Conservation (phyloP, 140 eudicot species). For the Erigeron philadelphicus region DNA sequence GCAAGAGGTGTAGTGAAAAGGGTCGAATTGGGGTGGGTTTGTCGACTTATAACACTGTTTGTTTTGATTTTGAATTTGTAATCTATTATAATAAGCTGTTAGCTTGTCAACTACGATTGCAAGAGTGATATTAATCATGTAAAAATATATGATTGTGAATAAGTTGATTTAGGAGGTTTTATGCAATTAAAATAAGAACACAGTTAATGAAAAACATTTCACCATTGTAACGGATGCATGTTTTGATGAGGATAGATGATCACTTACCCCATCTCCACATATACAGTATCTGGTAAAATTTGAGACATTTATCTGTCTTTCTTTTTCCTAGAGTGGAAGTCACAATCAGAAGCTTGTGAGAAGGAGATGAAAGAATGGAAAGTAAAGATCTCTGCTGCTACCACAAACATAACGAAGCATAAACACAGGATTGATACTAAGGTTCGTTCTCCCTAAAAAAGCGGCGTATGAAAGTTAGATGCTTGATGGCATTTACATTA, state of each 20-base stretch:
- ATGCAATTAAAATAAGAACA: background rate
- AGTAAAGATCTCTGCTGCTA: conserved; percentile 81
- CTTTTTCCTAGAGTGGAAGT: conserved; percentile 59
- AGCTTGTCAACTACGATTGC: too few relatives aligned
- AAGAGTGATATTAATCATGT: too few relatives aligned
- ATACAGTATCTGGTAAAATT: background rate
- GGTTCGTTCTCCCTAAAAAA: conserved; percentile 35
- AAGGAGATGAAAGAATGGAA: conserved; percentile 71
- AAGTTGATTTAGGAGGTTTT: too few relatives aligned
- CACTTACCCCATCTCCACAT: background rate
- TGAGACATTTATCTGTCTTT: background rate
- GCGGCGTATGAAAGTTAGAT: background rate
- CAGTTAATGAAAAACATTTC: background rate
- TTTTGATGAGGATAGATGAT: background rate
- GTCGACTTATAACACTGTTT: too few relatives aligned
- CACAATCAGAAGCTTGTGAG: conserved; percentile 75
- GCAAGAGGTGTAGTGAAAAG: too few relatives aligned
- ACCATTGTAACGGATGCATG: background rate
- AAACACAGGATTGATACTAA: conserved; percentile 70
- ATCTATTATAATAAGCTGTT: too few relatives aligned
- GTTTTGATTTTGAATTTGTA: too few relatives aligned
- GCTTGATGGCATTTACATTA: background rate
- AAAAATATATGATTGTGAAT: too few relatives aligned
- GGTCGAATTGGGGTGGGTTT: too few relatives aligned
- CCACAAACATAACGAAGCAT: conserved; percentile 74